Evolutionary conservation across 805 yeast genomes (phyloP), one percentile per base, ranked within the genome.

Genomic region (Pichia rugopelliculosa): DNA sequence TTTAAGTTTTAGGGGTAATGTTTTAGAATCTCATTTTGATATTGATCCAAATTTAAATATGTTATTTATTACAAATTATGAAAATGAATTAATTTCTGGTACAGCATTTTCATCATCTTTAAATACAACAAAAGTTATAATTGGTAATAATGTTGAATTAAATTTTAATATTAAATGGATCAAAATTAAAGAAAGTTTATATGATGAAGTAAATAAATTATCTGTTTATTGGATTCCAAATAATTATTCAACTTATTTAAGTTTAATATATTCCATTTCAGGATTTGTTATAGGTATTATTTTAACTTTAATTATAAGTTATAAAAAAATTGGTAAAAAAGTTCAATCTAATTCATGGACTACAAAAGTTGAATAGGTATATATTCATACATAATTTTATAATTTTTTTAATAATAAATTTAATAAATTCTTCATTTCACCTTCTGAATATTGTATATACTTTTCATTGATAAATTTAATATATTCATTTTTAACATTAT

Each of bases 1-100:
- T 7, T 71, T 84, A 59, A 77, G 78, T 55, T 66, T 84, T 46
- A 72, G 88, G 54, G 91, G 91, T 5, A 75, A 75, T 50, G 73
- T 83, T 36, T 79, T 79, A 54, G 81, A 80, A 40, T 73, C 82
- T 37, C 90, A 84, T 64, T 65, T 84, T 49, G 89, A 84, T 55
- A 64, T 84, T 41, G 89, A 84, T 58, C 67, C 76, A 9, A 60
- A 70, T 27, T 41, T 84, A 58, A 83, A 82, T 56, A 67, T 82
- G 15, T 49, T 82, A 2, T 61, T 80, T 47, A 62, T 72, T 30
- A 65, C 65, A 17, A 53, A 53, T 27, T 39, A 52, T 7, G 48
- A 54, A 3, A 52, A 55, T 23, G 55, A 77, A 6, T 64, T 82
- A 11, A 65, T 83, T 20, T 72, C 81, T 39, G 79, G 80, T 2